Percentiles rank a stretch among this genome's conserved stretches.
Evolutionary conservation across 2,329 filamentous ascomycete genomes (phyloP).

Genomic region (Fusarium sp.): DNA sequence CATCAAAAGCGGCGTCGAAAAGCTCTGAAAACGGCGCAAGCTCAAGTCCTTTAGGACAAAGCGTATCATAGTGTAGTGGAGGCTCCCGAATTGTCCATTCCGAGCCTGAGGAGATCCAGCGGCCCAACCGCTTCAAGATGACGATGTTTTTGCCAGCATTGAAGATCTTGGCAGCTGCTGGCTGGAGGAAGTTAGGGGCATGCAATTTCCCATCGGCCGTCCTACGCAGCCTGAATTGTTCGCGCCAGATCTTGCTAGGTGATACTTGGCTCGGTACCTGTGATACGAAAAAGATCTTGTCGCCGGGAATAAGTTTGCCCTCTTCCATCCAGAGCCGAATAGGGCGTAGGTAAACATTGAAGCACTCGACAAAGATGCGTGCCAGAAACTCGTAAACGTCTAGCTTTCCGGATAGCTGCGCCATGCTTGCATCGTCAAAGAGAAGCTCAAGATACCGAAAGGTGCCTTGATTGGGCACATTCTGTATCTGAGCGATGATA

Average conservation of each 20-base stretch:
- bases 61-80: slow-evolving; percentile 65
- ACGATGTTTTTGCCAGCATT: slow-evolving; percentile 89
- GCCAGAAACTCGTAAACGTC: slow-evolving; percentile 71
- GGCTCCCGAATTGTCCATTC: slow-evolving; percentile 51
- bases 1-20: slow-evolving; percentile 75
- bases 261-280: slow-evolving; percentile 67
- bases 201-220: slow-evolving; percentile 70
- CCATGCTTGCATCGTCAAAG: slow-evolving; percentile 74
- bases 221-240: slow-evolving; percentile 74
- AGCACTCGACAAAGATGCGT: slow-evolving; percentile 80
- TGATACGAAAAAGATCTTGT: slow-evolving; percentile 81
- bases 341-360: slow-evolving; percentile 83
- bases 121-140: slow-evolving; percentile 78
- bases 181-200: slow-evolving; percentile 79
- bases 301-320: slow-evolving; percentile 72
- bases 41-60: slow-evolving; percentile 60
- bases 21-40: slow-evolving; percentile 78
- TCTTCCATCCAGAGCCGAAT: slow-evolving; percentile 87
- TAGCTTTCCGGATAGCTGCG: slow-evolving; percentile 75
- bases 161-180: slow-evolving; percentile 78
- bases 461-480: slow-evolving; percentile 60
- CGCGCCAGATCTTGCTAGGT: slow-evolving; percentile 77
- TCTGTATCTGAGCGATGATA: slow-evolving; percentile 68
- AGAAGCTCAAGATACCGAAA: slow-evolving; percentile 84
- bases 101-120: slow-evolving; percentile 54